Percentiles rank a stretch among this genome's conserved stretches.
Evolutionary conservation across 495 filamentous ascomycete genomes (phyloP).

Genomic region (Aspergillus bridgeri): DNA sequence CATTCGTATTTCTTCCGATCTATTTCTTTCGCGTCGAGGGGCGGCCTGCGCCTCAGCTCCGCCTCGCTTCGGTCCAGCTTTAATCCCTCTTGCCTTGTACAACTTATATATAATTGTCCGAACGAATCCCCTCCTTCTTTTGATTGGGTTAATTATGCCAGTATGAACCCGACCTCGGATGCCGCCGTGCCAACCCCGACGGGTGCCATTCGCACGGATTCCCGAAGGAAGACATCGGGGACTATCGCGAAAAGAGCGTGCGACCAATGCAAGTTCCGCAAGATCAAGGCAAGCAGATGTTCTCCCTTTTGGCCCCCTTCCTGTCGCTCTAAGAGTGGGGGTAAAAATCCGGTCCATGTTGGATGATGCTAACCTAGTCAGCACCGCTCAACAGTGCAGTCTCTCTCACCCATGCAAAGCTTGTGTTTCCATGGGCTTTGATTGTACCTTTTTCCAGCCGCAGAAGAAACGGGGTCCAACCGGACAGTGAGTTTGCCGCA

Average conservation of each 20-base stretch:
- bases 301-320: conserved; percentile 1
- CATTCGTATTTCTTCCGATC: neutral
- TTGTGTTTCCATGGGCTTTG: conserved; percentile 39
- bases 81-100: too few relatives aligned
- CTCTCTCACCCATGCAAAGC: conserved; percentile 39
- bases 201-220: conserved; percentile 27
- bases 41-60: too few relatives aligned
- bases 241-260: conserved; percentile 37
- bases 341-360: neutral
- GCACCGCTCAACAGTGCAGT: conserved; percentile 31
- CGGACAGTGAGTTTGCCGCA: conserved; percentile 34
- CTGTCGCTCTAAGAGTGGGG: neutral
- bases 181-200: conserved; percentile 7
- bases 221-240: conserved; percentile 24
- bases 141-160: conserved; percentile 7
- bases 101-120: too few relatives aligned
- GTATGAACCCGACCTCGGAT: conserved; percentile 16
- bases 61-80: too few relatives aligned
- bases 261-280: conserved; percentile 44
- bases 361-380: conserved; percentile 15
- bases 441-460: conserved; percentile 44
- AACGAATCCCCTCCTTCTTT: too few relatives aligned
- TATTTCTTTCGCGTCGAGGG: too few relatives aligned
- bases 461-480: conserved; percentile 44
- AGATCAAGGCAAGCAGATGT: conserved; percentile 34